These are phyloP conservation scores for Brettanomyces nanus DNA, from an alignment of 805 yeast species.

Conservation along the genomic window DNA sequence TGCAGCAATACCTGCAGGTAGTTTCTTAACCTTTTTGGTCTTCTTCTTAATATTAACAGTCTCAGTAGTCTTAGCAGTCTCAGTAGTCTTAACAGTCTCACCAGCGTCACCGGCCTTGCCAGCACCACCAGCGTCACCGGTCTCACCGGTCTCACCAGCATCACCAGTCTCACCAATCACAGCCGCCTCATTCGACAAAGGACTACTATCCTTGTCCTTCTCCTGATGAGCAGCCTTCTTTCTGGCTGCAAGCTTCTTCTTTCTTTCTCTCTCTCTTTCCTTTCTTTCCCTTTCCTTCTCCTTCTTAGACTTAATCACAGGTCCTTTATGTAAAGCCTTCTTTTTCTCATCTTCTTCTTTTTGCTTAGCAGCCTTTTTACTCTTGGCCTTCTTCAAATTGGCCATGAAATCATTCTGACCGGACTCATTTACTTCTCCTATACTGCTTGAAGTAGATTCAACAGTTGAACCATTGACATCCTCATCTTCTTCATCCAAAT, in stretches of 20 bases:
- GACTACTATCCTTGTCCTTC: slow-evolving; percentile 10
- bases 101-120: slow-evolving; percentile 11
- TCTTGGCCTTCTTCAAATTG: slow-evolving; percentile 71
- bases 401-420: slow-evolving; percentile 61
- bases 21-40: slow-evolving; percentile 63
- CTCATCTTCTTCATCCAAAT: slow-evolving; percentile 73
- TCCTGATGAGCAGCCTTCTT: slow-evolving; percentile 50
- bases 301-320: slow-evolving; percentile 80
- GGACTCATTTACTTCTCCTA: too few relatives aligned
- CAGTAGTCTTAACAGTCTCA: slow-evolving; percentile 16
- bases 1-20: slow-evolving; percentile 87
- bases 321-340: slow-evolving; percentile 32
- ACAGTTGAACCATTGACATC: slow-evolving; percentile 40
- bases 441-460: slow-evolving; percentile 35
- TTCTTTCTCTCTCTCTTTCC: slow-evolving; percentile 81
- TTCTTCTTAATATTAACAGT: slow-evolving; percentile 10
- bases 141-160: slow-evolving; percentile 29
- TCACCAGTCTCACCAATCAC: slow-evolving; percentile 37
- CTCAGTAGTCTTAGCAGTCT: slow-evolving; percentile 18
- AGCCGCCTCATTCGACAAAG: slow-evolving; percentile 26
- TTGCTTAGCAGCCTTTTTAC: slow-evolving; percentile 56
- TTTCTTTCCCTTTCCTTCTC: slow-evolving; percentile 94
- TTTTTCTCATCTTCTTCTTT: slow-evolving; percentile 30
- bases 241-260: slow-evolving; percentile 82
- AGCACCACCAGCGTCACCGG: slow-evolving; percentile 17